Evolutionary conservation across 345 rosid genomes (phyloP).

Genomic region (Linum trigynum): DNA sequence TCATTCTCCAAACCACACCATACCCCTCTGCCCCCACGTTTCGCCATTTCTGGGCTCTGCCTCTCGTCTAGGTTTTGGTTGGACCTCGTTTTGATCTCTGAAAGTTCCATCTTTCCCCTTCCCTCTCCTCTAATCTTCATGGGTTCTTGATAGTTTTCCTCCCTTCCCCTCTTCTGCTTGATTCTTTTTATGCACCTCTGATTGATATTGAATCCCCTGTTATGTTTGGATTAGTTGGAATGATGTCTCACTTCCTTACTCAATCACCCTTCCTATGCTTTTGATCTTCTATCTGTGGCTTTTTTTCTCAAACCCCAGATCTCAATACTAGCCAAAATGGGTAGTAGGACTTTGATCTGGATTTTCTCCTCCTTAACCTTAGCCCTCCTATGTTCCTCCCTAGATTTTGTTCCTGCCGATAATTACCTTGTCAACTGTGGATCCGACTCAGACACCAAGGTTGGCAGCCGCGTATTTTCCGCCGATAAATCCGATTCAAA

Average conservation of each 20-base stretch:
- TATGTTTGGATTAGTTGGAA: no score
- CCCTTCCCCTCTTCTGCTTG: not conserved
- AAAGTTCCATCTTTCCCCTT: not conserved
- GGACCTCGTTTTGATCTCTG: no score
- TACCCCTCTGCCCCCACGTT: not conserved
- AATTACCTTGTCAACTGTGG: not conserved
- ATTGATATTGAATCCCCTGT: no score
- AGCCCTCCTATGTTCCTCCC: not conserved
- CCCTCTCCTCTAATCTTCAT: not conserved
- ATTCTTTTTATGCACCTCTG: not conserved
- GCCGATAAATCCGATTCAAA: conserved; percentile 55
- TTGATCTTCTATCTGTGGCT: not conserved
- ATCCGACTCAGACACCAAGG: conserved; percentile 23
- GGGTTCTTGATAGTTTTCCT: not conserved
- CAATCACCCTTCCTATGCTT: not conserved
- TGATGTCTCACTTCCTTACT: not conserved
- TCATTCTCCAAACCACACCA: not conserved
- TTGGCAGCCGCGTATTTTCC: conserved; percentile 45
- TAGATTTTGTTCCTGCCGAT: not conserved
- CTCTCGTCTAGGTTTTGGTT: no score
- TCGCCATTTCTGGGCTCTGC: not conserved
- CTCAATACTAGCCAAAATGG: not conserved
- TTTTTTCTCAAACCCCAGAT: not conserved
- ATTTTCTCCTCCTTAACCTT: not conserved
- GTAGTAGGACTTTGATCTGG: not conserved